These are phyloP conservation scores for Millerago galiae DNA, from an alignment of 805 yeast species.

Conservation along the genomic window DNA sequence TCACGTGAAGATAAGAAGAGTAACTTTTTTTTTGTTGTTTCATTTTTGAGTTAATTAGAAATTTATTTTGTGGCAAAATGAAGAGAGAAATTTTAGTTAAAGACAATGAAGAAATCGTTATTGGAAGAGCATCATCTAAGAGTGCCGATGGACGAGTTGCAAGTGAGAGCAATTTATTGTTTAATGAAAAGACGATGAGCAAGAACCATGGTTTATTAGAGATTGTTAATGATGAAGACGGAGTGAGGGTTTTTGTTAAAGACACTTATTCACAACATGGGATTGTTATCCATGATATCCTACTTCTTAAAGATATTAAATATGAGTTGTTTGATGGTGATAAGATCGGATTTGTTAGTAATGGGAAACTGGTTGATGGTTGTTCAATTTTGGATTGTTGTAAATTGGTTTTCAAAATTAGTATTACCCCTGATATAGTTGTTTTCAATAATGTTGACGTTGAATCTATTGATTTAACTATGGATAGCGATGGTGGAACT, in stretches of 20 bases:
- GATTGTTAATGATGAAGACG: background rate
- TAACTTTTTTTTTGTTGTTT: too few relatives aligned
- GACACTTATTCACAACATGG: slow-evolving; percentile 9
- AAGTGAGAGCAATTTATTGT: slow-evolving; percentile 1
- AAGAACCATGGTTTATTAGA: slow-evolving; percentile 6
- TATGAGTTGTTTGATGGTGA: slow-evolving; percentile 2
- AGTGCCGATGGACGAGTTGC: background rate
- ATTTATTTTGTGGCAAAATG: background rate
- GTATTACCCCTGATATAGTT: too few relatives aligned
- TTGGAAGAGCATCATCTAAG: slow-evolving; percentile 7
- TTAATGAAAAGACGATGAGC: slow-evolving; percentile 6
- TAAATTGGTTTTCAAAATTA: background rate
- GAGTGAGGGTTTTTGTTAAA: background rate
- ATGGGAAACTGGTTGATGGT: background rate
- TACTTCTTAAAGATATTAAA: background rate
- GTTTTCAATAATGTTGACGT: too few relatives aligned
- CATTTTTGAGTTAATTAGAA: too few relatives aligned
- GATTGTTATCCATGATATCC: slow-evolving; percentile 3
- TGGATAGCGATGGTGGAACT: too few relatives aligned
- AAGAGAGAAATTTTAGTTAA: background rate
- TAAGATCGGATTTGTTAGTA: slow-evolving; percentile 5
- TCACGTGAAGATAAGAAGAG: background rate
- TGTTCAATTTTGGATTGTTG: slow-evolving; percentile 1
- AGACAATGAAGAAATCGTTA: background rate
- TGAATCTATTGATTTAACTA: too few relatives aligned